Evolutionary conservation across 495 filamentous ascomycete species (phyloP).

Genomic region (Pyrenula massariospora): DNA sequence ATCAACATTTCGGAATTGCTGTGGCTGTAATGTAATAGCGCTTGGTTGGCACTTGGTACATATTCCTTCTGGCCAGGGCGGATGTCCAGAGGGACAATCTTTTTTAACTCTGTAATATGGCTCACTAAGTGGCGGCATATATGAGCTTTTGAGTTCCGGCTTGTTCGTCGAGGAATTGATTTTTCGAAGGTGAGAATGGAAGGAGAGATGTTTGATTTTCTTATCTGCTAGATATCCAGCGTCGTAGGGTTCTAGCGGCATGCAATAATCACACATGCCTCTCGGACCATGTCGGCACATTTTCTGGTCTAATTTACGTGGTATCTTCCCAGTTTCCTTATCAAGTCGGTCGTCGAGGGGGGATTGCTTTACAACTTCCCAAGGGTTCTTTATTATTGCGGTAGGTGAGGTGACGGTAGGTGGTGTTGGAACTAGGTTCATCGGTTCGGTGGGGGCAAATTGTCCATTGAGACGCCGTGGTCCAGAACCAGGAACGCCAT

Average conservation of each 20-base stretch:
- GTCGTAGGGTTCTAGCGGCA: conserved; percentile 93
- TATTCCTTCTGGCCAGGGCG: conserved; percentile 92
- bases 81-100: conserved; percentile 87
- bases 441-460: conserved; percentile 50
- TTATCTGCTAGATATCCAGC: conserved; percentile 76
- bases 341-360: conserved; percentile 77
- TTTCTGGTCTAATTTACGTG: conserved; percentile 57
- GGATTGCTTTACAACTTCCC: conserved; percentile 85
- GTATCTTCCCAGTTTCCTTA: conserved; percentile 86
- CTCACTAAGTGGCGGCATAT: conserved; percentile 90
- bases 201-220: conserved; percentile 97
- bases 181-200: conserved; percentile 89
- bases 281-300: conserved; percentile 95
- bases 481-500: conserved; percentile 12
- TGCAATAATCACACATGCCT: conserved; percentile 99
- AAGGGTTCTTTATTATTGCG: conserved; percentile 68
- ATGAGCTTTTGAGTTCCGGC: conserved; percentile 79
- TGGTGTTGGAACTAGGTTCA: conserved; percentile 53
- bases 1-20: conserved; percentile 95
- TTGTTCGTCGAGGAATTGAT: conserved; percentile 95
- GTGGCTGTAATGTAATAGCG: conserved; percentile 88
- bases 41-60: conserved; percentile 98
- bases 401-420: conserved; percentile 44
- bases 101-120: conserved; percentile 83
- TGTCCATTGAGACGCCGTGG: conserved; percentile 54